Evolutionary conservation across 192 early-diverging fungal genomes (phyloP), one percentile per base, ranked within the genome.

Genomic region (Bifiguratus adelaidae): DNA sequence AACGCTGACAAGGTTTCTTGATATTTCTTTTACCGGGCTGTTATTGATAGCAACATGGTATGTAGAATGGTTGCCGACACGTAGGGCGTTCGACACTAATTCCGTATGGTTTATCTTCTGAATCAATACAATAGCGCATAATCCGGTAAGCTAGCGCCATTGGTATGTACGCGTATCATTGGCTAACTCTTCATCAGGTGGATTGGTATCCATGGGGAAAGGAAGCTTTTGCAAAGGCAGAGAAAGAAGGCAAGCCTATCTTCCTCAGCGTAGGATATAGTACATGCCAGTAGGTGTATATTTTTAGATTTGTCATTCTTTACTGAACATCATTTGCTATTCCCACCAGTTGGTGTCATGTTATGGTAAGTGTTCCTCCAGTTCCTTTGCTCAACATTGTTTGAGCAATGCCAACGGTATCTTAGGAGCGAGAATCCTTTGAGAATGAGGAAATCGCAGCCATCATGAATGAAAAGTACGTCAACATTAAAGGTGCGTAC

Each of bases 141-240:
- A 77, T 42, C 73, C 73, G 7, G 73, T 76, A 59, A 25, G 46
- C 28, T 19, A 15, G 16, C n/a, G n/a, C n/a, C n/a, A n/a, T n/a
- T n/a, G n/a, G n/a, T n/a, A n/a, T n/a, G n/a, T n/a, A n/a, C n/a
- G n/a, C n/a, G n/a, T n/a, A n/a, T n/a, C n/a, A n/a, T n/a, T n/a
- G n/a, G n/a, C n/a, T n/a, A n/a, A 42, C 27, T 20, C 5, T 5
- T n/a, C 15, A 41, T 20, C 28, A 52, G 50, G 71, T 73, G 8
- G 77, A 82, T 50, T 82, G 80, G 80, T 78, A 74, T 54, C 75
- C 80, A 24, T 82, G 80, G 80, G 61, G 75, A 6, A 47, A 75
- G 48, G 75, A 78, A 47, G 80, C 80, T 6, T 80, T 82, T 37
- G 38, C 55, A 16, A 64, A 62, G 28, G 74, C 80, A 7, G 43